These are phyloP conservation scores for Paragyromitra xinjiangensis DNA, from an alignment of 495 filamentous ascomycete genomes.

Conservation along the genomic window DNA sequence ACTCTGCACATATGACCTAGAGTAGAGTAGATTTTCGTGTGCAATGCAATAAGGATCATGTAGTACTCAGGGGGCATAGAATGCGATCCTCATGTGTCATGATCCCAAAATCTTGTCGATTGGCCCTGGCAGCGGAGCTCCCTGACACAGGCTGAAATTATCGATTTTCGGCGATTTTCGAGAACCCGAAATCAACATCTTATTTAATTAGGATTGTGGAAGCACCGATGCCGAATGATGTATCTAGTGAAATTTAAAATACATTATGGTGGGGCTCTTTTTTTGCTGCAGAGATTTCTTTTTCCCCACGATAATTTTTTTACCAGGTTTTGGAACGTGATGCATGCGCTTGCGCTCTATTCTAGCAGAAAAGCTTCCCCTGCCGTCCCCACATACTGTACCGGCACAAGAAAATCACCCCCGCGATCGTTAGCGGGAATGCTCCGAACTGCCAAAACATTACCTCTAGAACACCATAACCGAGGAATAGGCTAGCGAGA, in stretches of 20 bases:
- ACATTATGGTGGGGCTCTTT: slow-evolving; percentile 12
- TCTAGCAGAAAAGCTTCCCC: slow-evolving; percentile 18
- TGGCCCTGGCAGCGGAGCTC: not conserved
- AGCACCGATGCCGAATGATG: slow-evolving; percentile 6
- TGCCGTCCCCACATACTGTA: slow-evolving; percentile 27
- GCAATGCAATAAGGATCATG: slow-evolving; percentile 14
- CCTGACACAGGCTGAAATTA: slow-evolving; percentile 35
- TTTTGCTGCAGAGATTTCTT: slow-evolving; percentile 23
- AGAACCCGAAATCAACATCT: not conserved
- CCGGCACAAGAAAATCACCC: slow-evolving; percentile 22
- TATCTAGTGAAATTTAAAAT: slow-evolving; percentile 14
- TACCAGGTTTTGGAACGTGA: slow-evolving; percentile 41
- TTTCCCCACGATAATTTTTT: slow-evolving; percentile 31
- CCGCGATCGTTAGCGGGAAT: slow-evolving; percentile 32
- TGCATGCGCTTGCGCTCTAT: slow-evolving; percentile 23
- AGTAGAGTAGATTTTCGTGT: slow-evolving; percentile 6
- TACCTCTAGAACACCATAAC: slow-evolving; percentile 23
- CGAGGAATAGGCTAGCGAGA: slow-evolving; percentile 38
- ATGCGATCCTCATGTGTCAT: slow-evolving; percentile 37
- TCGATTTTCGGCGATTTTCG: not conserved
- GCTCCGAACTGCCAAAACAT: slow-evolving; percentile 19
- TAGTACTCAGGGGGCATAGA: slow-evolving; percentile 22
- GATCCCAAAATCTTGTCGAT: slow-evolving; percentile 21
- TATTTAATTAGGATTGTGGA: not conserved
- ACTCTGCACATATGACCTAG: slow-evolving; percentile 24